Evolutionary conservation across 1,139 yeast genomes (phyloP), one percentile per base, ranked within the genome.

Genomic region (Hyphopichia burtonii): DNA sequence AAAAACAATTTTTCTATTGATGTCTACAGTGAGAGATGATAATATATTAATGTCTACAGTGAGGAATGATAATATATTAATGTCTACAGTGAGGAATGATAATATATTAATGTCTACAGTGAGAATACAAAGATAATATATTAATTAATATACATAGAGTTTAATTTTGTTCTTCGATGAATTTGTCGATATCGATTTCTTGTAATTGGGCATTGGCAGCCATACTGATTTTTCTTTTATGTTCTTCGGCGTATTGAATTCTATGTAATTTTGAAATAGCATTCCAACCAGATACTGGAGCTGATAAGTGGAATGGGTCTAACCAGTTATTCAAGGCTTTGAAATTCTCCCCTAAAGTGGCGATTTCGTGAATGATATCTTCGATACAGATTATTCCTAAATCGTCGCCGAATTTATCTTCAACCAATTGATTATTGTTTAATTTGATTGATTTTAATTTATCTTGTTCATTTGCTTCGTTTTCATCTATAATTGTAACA

Each of bases 321-420:
- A 86, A 63, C 76, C 89, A 86, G 50, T 71, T 68, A 45, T 76
- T 71, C 45, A 82, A 79, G 28, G 64, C 62, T 51, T 81, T 77
- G 66, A 86, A 86, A 49, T 75, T 68, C 30, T 80, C 86, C 20
- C 89, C 85, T 52, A 84, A 58, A 16, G 80, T 63, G 32, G 71
- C 74, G 43, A 86, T 71, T 62, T 86, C 93, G 57, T 83, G 88
- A 43, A 86, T 78, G 45, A 86, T 71, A 63, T 86, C 95, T 65
- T 86, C 94, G 34, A 83, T 76, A 78, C 95, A 86, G 50, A 86
- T 80, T 48, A 83, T 70, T 15, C 93, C 93, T 44, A 71, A 66
- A 31, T 80, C 81, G 37, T 67, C 71, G 27, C 87, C 91, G 48
- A 86, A 72, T 56, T 73, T 69, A 54, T 85, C 90, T 66, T 86